phyloP scores from a whole-genome alignment of 2,329 filamentous ascomycete genomes.

The Trichoderma pleuroti region DNA sequence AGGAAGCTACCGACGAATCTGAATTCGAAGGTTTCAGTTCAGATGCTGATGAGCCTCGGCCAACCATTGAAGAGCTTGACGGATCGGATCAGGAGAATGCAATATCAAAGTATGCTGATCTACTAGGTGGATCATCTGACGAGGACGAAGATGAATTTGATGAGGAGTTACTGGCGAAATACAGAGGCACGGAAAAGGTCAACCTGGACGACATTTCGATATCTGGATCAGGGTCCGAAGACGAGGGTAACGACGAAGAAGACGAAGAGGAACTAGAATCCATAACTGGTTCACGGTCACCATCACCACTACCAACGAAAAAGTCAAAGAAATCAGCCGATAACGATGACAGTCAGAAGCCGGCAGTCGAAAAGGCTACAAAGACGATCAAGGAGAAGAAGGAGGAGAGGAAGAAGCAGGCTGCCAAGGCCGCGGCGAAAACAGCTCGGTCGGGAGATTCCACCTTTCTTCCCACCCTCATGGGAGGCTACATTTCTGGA shows the following conservation, averaged over 20 bases:
- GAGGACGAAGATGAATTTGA: conserved; percentile 42
- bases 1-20: conserved; percentile 34
- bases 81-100: conserved; percentile 34
- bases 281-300: conserved; percentile 27
- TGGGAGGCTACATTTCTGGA: conserved; percentile 76
- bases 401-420: conserved; percentile 19
- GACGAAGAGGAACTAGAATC: conserved; percentile 23
- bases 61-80: conserved; percentile 25
- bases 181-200: conserved; percentile 34
- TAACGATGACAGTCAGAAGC: neutral
- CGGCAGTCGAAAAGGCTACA: conserved; percentile 1
- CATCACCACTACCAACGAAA: conserved; percentile 33
- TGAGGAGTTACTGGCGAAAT: conserved; percentile 30
- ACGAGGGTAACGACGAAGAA: conserved; percentile 26
- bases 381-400: conserved; percentile 22
- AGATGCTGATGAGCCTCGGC: conserved; percentile 28
- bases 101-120: conserved; percentile 42
- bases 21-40: conserved; percentile 38
- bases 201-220: conserved; percentile 41
- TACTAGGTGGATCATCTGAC: conserved; percentile 45
- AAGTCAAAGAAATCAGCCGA: conserved; percentile 34
- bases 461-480: conserved; percentile 70
- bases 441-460: conserved; percentile 38
- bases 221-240: conserved; percentile 33
- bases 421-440: conserved; percentile 23